Evolutionary conservation across 805 yeast genomes (phyloP), one percentile per base, ranked within the genome.

Genomic region (Monosporozyma unispora): DNA sequence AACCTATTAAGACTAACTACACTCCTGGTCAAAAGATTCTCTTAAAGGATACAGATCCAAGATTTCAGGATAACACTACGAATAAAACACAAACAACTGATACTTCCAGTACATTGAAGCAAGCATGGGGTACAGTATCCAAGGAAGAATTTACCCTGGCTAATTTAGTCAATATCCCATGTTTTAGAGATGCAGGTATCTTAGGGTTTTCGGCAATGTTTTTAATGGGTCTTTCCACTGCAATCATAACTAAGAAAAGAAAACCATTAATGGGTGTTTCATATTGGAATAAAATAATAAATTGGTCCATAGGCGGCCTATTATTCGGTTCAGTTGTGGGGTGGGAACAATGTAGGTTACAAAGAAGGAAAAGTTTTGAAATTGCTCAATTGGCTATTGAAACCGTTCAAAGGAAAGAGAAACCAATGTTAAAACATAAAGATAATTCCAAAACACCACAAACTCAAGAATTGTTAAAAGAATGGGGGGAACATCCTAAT

Each of bases 301-400:
- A 90, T 61, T 90, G 96, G 96, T 82, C 83, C 9, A 73, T 86
- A 46, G 84, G 85, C 37, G 95, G 93, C 3, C 78, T 88, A 54
- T 67, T 86, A 49, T 63, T 88, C 19, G 96, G 96, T 0, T 80
- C 87, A 43, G 74, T 86, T 0, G 81, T 86, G 25, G 87, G 95
- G 1, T 90, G 96, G 96, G 96, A 90, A 63, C 96, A 88, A 67
- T 90, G 98, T 65, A 74, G 96, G 51, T 73, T 80, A 45, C 74
- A 79, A 44, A 74, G 95, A 63, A 74, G 82, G 59, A 77, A 79
- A 54, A 80, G 85, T 48, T 75, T 80, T 62, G 76, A 77, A 52
- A 80, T 82, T 50, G 83, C 90, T 45, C 81, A 79, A 50, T 67
- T 77, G 59, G 96, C 96, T 0, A 81, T 80, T 57, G 77, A 77